phyloP scores from a whole-genome alignment of 352 stramenopile species.

The Phytophthora megakarya region DNA sequence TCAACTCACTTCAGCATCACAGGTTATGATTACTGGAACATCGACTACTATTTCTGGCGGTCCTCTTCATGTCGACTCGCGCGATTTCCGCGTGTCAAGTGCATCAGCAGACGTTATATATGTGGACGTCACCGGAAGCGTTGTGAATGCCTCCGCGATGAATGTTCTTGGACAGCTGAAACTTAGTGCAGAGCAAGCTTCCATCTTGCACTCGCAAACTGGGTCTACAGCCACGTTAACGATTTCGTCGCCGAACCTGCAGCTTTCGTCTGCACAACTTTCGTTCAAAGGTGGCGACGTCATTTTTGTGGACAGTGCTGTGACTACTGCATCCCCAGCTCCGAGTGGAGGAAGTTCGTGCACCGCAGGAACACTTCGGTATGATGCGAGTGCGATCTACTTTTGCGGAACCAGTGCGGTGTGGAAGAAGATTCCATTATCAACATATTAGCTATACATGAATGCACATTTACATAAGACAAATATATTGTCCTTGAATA shows the following conservation, averaged over 20 bases:
- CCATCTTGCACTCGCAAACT: slow-evolving; percentile 38
- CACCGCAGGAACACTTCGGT: slow-evolving; percentile 38
- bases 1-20: slow-evolving; percentile 38
- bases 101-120: slow-evolving; percentile 36
- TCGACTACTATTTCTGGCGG: slow-evolving; percentile 52
- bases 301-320: slow-evolving; percentile 32
- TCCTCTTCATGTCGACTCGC: slow-evolving; percentile 50
- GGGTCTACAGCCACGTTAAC: slow-evolving; percentile 35
- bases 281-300: slow-evolving; percentile 40
- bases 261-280: too few relatives aligned
- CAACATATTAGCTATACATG: too few relatives aligned
- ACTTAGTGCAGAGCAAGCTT: slow-evolving; percentile 33
- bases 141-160: slow-evolving; percentile 30
- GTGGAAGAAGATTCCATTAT: slow-evolving; percentile 27
- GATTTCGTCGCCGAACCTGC: slow-evolving; percentile 45
- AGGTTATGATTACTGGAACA: slow-evolving; percentile 48
- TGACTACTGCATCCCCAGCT: slow-evolving; percentile 11
- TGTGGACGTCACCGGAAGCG: slow-evolving; percentile 32
- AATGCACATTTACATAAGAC: slow-evolving; percentile 13
- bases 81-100: slow-evolving; percentile 47
- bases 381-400: slow-evolving; percentile 40
- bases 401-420: slow-evolving; percentile 31
- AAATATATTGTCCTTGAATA: slow-evolving; percentile 16
- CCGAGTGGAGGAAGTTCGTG: slow-evolving; percentile 24
- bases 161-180: slow-evolving; percentile 35